Evolutionary conservation across 2,329 filamentous ascomycete genomes (phyloP).

Genomic region (Talaromyces pinophilus): DNA sequence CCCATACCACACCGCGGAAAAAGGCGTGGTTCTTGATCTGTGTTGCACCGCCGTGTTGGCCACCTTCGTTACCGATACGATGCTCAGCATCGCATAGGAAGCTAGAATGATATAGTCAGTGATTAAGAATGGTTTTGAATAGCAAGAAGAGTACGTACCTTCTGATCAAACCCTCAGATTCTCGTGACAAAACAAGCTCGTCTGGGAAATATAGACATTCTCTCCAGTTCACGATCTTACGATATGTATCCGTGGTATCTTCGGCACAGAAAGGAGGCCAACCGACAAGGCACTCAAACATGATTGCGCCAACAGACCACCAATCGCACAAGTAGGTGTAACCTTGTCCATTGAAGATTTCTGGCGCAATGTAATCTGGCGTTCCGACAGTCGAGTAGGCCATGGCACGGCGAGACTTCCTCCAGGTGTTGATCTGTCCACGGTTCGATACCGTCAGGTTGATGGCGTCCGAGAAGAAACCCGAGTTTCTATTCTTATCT

Average conservation of each 20-base stretch:
- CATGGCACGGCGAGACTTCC: constrained; percentile 91
- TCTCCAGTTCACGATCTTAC: constrained; percentile 98
- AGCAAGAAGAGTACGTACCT: constrained; percentile 57
- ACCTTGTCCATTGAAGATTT: constrained; percentile 95
- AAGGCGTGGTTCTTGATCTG: constrained; percentile 94
- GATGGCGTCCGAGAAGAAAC: constrained; percentile 90
- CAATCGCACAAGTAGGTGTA: constrained; percentile 98
- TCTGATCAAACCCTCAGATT: constrained; percentile 89
- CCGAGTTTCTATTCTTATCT: constrained; percentile 82
- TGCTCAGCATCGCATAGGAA: constrained; percentile 93
- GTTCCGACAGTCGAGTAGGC: constrained; percentile 98
- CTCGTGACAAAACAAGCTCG: constrained; percentile 82
- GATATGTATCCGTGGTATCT: constrained; percentile 95
- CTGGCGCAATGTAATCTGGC: constrained; percentile 96
- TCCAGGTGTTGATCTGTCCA: constrained; percentile 97
- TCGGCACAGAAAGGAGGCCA: constrained; percentile 99
- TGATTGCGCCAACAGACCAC: constrained; percentile 98
- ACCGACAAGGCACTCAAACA: constrained; percentile 98
- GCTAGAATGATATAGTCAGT: constrained; percentile 51
- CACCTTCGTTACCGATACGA: constrained; percentile 72
- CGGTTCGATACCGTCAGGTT: constrained; percentile 97
- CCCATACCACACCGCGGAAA: constrained; percentile 96
- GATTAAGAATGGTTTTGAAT: neutral
- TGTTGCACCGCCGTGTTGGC: constrained; percentile 68
- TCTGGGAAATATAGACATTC: constrained; percentile 95